These are phyloP conservation scores for Candida namnaoensis DNA, from an alignment of 805 yeast genomes.

Conservation along the genomic window DNA sequence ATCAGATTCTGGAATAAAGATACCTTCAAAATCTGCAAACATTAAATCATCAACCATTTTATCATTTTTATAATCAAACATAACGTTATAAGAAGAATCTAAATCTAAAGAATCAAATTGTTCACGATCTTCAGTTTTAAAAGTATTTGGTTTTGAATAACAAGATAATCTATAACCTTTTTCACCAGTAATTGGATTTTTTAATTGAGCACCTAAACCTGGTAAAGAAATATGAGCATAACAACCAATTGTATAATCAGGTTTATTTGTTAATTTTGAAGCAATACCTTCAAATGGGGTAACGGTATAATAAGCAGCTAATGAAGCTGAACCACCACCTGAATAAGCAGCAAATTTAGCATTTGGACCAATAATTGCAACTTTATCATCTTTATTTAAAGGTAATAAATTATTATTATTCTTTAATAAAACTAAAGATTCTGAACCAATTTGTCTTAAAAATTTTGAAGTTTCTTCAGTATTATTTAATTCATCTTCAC, in stretches of 20 bases:
- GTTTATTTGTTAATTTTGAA: slow-evolving; percentile 14
- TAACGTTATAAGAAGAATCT: slow-evolving; percentile 10
- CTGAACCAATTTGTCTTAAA: slow-evolving; percentile 36
- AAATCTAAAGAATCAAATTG: slow-evolving; percentile 20
- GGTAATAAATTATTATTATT: slow-evolving; percentile 43
- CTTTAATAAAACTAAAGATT: slow-evolving; percentile 47
- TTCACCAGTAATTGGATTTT: slow-evolving; percentile 14
- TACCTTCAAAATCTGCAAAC: slow-evolving; percentile 39
- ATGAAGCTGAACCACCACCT: slow-evolving; percentile 59
- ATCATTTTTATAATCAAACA: slow-evolving; percentile 22
- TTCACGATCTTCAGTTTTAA: slow-evolving; percentile 12
- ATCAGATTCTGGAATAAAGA: slow-evolving; percentile 35
- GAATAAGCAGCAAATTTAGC: slow-evolving; percentile 40
- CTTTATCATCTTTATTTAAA: slow-evolving; percentile 28
- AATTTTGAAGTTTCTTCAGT: slow-evolving; percentile 36
- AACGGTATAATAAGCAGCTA: slow-evolving; percentile 36
- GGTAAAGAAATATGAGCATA: slow-evolving; percentile 26
- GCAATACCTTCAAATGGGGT: slow-evolving; percentile 41
- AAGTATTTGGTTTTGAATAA: slow-evolving; percentile 14
- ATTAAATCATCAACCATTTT: slow-evolving; percentile 18
- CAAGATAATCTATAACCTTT: slow-evolving; percentile 17
- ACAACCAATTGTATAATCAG: slow-evolving; percentile 26
- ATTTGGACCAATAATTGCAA: slow-evolving; percentile 54
- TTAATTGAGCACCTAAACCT: slow-evolving; percentile 19
- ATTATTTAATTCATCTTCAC: slow-evolving; percentile 25